Conservation (phyloP, 73 alveolate genomes). For the Paramecium bursaria region DNA sequence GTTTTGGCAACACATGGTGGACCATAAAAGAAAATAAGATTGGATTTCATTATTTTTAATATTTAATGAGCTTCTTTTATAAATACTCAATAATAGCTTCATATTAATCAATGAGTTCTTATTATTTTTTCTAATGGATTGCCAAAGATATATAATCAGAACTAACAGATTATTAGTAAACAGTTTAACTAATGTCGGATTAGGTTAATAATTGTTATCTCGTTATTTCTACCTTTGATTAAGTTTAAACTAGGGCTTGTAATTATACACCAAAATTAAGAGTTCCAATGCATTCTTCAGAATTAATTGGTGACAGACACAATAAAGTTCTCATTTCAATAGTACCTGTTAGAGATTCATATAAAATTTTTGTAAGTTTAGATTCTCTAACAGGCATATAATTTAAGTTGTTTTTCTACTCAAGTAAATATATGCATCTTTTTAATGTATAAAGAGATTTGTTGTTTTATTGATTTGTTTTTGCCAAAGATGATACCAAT, state of each 20-base stretch:
- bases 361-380: conserved; percentile 12
- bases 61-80: conserved; percentile 29
- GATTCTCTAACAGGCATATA: conserved; percentile 55
- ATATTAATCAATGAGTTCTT: conserved; percentile 22
- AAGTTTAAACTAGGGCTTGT: not conserved
- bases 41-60: conserved; percentile 36
- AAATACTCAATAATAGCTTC: conserved; percentile 41
- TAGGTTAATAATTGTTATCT: conserved; percentile 14
- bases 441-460: conserved; percentile 27
- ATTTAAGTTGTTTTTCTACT: not conserved
- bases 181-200: not conserved
- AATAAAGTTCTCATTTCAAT: not conserved
- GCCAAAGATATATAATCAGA: not conserved
- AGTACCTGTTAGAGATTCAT: conserved; percentile 11
- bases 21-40: conserved; percentile 48
- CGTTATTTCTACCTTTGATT: not conserved
- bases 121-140: not conserved
- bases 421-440: conserved; percentile 8
- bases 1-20: conserved; percentile 58
- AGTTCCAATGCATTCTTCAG: conserved; percentile 23
- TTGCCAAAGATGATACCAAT: not conserved
- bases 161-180: not conserved
- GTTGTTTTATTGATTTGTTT: conserved; percentile 17
- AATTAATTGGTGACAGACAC: conserved; percentile 25
- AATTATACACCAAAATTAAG: conserved; percentile 44